These are phyloP conservation scores for Glaciozyma martinii DNA, from an alignment of 768 basidiomycete species.

Conservation along the genomic window DNA sequence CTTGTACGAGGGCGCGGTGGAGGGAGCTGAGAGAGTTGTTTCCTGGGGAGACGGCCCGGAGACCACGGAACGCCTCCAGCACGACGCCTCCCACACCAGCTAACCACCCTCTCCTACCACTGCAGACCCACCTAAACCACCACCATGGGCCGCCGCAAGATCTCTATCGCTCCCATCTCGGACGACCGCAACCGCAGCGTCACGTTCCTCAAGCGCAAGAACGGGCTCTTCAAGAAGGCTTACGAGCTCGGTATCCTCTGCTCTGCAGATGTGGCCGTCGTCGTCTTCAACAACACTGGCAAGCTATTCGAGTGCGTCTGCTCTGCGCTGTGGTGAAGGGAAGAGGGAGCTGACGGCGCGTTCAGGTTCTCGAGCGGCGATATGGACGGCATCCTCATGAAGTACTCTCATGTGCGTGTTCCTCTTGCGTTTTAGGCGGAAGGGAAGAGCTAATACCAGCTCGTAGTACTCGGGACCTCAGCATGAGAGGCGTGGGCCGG, in stretches of 20 bases:
- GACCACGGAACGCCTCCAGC: too few relatives aligned
- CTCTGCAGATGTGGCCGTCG: constrained; percentile 34
- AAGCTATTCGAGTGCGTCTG: constrained; percentile 32
- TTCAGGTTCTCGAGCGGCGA: constrained; percentile 24
- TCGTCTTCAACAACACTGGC: constrained; percentile 33
- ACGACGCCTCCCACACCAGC: too few relatives aligned
- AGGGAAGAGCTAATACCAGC: background rate
- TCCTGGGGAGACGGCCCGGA: too few relatives aligned
- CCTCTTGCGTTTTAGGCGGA: too few relatives aligned
- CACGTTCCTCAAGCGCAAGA: constrained; percentile 36
- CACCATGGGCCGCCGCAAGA: constrained; percentile 35
- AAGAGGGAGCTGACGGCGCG: background rate
- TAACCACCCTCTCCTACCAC: too few relatives aligned
- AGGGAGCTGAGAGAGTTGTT: too few relatives aligned
- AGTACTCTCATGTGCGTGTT: constrained; percentile 25
- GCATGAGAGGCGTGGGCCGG: constrained; percentile 26
- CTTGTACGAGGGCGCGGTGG: too few relatives aligned
- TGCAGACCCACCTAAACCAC: background rate
- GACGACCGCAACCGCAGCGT: constrained; percentile 36
- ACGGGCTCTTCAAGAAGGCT: constrained; percentile 35
- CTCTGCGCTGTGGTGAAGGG: background rate
- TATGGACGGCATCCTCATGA: constrained; percentile 22
- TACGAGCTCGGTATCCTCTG: constrained; percentile 35
- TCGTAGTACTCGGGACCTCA: constrained; percentile 21
- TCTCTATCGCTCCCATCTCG: constrained; percentile 33